Evolutionary conservation across 176 grass and related monocot species (phyloP).

Genomic region (Elymus sibiricus): DNA sequence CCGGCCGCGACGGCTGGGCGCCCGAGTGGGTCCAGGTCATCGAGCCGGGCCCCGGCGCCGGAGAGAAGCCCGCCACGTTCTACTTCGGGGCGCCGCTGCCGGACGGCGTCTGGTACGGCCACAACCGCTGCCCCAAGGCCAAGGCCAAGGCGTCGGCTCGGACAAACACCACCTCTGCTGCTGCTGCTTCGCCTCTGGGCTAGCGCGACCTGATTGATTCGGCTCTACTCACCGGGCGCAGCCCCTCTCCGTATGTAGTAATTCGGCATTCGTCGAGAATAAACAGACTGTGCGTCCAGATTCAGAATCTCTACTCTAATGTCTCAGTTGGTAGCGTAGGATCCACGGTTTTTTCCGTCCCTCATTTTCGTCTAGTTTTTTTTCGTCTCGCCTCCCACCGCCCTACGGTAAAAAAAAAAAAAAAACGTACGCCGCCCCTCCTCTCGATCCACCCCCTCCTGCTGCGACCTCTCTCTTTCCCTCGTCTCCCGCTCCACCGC

Average conservation of each 20-base stretch:
- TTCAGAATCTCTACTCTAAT: too few relatives aligned
- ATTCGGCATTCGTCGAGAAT: neutral
- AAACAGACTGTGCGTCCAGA: neutral
- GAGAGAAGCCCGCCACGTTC: slow-evolving; percentile 45
- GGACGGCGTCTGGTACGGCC: slow-evolving; percentile 71
- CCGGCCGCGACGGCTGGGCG: slow-evolving; percentile 64
- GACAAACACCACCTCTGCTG: slow-evolving; percentile 2
- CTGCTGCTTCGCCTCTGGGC: neutral
- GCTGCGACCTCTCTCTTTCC: too few relatives aligned
- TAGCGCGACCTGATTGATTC: neutral
- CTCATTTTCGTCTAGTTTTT: too few relatives aligned
- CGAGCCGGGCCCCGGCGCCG: slow-evolving; percentile 17
- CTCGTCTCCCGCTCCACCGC: too few relatives aligned
- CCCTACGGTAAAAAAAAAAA: too few relatives aligned
- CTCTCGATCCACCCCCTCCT: too few relatives aligned
- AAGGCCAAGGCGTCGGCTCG: neutral
- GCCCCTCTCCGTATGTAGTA: neutral
- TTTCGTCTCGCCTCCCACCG: too few relatives aligned
- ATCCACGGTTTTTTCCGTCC: too few relatives aligned
- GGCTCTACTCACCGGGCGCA: neutral
- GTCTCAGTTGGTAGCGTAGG: too few relatives aligned
- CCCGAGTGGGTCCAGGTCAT: slow-evolving; percentile 71
- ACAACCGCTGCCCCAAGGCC: slow-evolving; percentile 56
- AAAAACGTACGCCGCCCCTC: too few relatives aligned
- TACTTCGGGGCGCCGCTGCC: slow-evolving; percentile 63